Conservation (phyloP, 495 filamentous ascomycete species). For the Penicillium paxilli region DNA sequence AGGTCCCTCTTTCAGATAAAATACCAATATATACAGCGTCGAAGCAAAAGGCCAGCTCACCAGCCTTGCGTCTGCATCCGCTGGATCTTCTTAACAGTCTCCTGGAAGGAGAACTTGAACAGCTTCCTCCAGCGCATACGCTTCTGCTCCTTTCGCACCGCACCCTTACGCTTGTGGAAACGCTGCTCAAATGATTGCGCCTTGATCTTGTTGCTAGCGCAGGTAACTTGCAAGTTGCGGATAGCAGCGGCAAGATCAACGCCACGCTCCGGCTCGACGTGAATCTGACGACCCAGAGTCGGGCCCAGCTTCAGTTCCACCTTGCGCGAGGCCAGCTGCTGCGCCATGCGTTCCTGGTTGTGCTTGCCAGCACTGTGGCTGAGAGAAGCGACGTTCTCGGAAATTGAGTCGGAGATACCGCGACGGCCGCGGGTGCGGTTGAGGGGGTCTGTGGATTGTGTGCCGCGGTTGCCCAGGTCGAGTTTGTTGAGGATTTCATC, state of each 20-base stretch:
- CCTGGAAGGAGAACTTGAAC: constrained; percentile 44
- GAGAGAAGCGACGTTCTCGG: constrained; percentile 20
- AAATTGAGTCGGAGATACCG: constrained; percentile 19
- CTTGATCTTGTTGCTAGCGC: constrained; percentile 30
- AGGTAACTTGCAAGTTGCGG: constrained; percentile 23
- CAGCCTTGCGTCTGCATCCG: constrained; percentile 48
- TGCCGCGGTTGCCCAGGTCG: constrained; percentile 30
- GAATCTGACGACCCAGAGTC: constrained; percentile 39
- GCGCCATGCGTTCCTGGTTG: constrained; percentile 2
- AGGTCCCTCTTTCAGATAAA: neutral
- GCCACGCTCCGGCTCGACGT: constrained; percentile 38
- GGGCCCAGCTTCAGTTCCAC: constrained; percentile 43
- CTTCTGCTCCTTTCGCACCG: constrained; percentile 35
- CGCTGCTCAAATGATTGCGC: constrained; percentile 26
- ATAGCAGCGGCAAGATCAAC: constrained; percentile 32
- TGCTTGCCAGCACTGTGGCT: neutral
- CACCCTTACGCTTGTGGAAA: constrained; percentile 40
- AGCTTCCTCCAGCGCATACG: constrained; percentile 42
- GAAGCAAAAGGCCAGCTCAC: constrained; percentile 21
- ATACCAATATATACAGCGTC: constrained; percentile 20
- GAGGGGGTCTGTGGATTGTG: constrained; percentile 5
- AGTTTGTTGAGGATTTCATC: constrained; percentile 41
- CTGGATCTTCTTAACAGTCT: constrained; percentile 44
- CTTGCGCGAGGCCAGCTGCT: constrained; percentile 17
- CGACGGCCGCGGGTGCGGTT: constrained; percentile 1